phyloP scores from a whole-genome alignment of 179 eudicot species.

The Beta macrorhiza region DNA sequence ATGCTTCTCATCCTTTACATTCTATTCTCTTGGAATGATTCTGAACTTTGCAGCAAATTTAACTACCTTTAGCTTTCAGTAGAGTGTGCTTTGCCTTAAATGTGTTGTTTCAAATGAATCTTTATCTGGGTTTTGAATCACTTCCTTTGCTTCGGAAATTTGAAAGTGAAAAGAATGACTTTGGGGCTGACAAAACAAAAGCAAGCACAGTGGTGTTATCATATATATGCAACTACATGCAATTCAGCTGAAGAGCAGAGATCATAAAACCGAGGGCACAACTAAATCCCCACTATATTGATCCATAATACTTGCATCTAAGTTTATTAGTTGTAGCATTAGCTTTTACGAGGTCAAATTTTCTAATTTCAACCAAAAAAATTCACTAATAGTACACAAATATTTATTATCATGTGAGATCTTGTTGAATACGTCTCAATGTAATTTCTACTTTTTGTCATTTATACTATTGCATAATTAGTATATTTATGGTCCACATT shows the following conservation, averaged over 20 bases:
- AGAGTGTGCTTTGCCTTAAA: slow-evolving; percentile 5
- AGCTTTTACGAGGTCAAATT: neutral
- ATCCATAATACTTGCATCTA: no score
- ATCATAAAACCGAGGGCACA: neutral
- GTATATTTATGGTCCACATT: no score
- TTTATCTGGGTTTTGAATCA: slow-evolving; percentile 64
- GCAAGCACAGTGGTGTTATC: slow-evolving; percentile 9
- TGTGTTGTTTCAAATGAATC: slow-evolving; percentile 1
- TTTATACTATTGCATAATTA: no score
- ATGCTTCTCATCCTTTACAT: slow-evolving; percentile 10
- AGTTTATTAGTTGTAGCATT: no score
- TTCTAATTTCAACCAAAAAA: no score
- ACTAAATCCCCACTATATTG: neutral
- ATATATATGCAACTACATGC: neutral
- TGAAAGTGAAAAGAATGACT: slow-evolving; percentile 94
- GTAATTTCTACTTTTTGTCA: no score
- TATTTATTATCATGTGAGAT: no score
- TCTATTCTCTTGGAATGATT: slow-evolving; percentile 9
- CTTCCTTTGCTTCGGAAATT: slow-evolving; percentile 92
- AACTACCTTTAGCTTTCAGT: neutral
- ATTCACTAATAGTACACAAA: no score
- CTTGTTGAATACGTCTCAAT: no score
- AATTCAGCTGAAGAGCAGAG: neutral
- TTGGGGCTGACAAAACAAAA: slow-evolving; percentile 57
- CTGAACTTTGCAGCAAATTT: slow-evolving; percentile 1